Evolutionary conservation across 176 grass and related monocot genomes (phyloP).

Genomic region (Oryza longistaminata): DNA sequence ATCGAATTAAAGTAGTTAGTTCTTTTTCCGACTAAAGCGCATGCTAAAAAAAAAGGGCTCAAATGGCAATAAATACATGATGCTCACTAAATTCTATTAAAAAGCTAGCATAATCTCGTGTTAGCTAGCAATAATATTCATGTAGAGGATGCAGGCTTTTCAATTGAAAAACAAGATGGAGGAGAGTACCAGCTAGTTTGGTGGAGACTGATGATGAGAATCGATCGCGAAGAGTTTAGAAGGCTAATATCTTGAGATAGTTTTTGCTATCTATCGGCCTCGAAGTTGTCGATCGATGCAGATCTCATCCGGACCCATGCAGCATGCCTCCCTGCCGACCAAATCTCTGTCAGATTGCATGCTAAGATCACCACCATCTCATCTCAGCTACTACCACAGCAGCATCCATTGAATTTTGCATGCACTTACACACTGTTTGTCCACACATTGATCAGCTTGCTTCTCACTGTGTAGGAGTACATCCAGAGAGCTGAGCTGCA

Average conservation of each 20-base stretch:
- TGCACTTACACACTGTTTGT: no score
- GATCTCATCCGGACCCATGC: conserved; percentile 23
- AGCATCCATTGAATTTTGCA: neutral
- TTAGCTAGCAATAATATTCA: no score
- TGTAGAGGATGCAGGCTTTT: neutral
- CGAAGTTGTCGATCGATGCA: conserved; percentile 22
- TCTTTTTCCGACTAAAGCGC: no score
- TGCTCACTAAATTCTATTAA: no score
- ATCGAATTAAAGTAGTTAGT: no score
- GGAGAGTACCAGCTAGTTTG: neutral
- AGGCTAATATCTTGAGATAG: conserved; percentile 14
- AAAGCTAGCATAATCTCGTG: no score
- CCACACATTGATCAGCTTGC: no score
- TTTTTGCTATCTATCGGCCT: conserved; percentile 27
- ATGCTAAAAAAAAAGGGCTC: no score
- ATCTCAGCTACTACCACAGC: neutral
- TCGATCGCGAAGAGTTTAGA: neutral
- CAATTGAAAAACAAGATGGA: neutral
- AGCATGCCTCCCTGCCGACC: conserved; percentile 23
- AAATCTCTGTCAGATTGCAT: conserved; percentile 34
- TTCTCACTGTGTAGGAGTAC: no score
- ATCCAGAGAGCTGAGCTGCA: no score
- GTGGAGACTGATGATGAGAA: neutral
- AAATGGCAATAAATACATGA: no score
- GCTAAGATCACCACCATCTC: neutral